phyloP scores from a whole-genome alignment of 257 asterid genomes.

The Buddleja alternifolia region DNA sequence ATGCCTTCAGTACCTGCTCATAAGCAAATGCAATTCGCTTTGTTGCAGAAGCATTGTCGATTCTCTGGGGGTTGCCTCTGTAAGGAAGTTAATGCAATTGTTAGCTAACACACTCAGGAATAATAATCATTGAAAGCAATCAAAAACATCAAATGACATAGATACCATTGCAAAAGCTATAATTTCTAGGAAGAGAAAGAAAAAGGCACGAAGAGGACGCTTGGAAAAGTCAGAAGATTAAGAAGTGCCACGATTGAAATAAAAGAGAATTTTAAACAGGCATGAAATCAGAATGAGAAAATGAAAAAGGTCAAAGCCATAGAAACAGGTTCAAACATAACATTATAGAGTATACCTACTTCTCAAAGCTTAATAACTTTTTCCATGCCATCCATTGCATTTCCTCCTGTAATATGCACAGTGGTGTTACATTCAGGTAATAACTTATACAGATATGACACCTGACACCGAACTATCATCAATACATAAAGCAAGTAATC shows the following conservation, averaged over 20 bases:
- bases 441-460: constrained; percentile 12
- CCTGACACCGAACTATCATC: neutral
- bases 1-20: constrained; percentile 75
- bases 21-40: constrained; percentile 78
- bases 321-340: constrained; percentile 11
- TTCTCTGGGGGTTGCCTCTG: constrained; percentile 97
- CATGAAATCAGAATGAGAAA: neutral
- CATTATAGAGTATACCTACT: constrained; percentile 46
- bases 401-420: constrained; percentile 74
- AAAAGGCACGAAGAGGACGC: constrained; percentile 10
- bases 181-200: neutral
- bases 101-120: neutral
- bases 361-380: constrained; percentile 79
- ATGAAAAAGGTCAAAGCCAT: neutral
- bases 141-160: no score
- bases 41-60: constrained; percentile 80
- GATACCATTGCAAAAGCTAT: no score
- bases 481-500: constrained; percentile 15
- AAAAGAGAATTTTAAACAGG: neutral
- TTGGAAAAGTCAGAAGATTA: neutral
- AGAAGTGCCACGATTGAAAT: neutral
- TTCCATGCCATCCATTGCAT: constrained; percentile 94
- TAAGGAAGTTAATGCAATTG: constrained; percentile 27
- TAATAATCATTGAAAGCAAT: no score
- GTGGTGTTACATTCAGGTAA: constrained; percentile 6